Conservation (phyloP, 2,329 filamentous ascomycete species). For the Fusarium oligoseptatum region DNA sequence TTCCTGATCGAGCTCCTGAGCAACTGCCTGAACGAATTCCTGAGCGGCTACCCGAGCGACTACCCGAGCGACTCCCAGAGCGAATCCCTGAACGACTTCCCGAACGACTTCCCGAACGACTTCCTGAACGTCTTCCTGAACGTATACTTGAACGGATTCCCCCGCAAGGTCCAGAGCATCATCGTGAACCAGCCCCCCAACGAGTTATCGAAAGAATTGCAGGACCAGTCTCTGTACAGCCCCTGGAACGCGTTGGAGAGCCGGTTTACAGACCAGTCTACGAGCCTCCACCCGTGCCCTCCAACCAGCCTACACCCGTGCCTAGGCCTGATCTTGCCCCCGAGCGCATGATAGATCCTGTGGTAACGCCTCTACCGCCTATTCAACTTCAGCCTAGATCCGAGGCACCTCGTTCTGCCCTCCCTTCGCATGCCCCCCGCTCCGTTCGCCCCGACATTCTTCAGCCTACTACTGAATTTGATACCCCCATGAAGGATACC, state of each 20-base stretch:
- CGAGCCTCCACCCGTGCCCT: background rate
- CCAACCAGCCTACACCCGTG: constrained; percentile 16
- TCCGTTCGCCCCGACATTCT: constrained; percentile 29
- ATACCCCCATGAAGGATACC: constrained; percentile 32
- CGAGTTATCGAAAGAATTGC: background rate
- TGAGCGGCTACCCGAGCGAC: constrained; percentile 7
- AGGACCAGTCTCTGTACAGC: background rate
- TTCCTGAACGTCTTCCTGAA: background rate
- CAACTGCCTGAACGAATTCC: background rate
- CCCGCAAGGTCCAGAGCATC: background rate
- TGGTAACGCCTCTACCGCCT: constrained; percentile 17
- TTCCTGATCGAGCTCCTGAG: constrained; percentile 7
- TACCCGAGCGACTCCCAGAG: constrained; percentile 6
- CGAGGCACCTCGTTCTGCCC: constrained; percentile 27
- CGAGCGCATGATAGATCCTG: constrained; percentile 35
- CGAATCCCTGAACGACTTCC: background rate
- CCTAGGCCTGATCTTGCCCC: constrained; percentile 32
- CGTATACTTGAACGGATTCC: constrained; percentile 5
- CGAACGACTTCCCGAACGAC: background rate
- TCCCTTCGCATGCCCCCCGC: constrained; percentile 29
- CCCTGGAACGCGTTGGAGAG: constrained; percentile 13
- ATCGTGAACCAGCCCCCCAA: constrained; percentile 7
- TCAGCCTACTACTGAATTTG: constrained; percentile 40
- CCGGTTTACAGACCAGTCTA: constrained; percentile 6
- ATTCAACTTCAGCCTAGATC: constrained; percentile 20